A percentile compares a stretch with the other conserved stretches of the same genome.
These are phyloP conservation scores for Dimargaris xerosporica DNA, from an alignment of 192 early-diverging fungal species.

Conservation along the genomic window DNA sequence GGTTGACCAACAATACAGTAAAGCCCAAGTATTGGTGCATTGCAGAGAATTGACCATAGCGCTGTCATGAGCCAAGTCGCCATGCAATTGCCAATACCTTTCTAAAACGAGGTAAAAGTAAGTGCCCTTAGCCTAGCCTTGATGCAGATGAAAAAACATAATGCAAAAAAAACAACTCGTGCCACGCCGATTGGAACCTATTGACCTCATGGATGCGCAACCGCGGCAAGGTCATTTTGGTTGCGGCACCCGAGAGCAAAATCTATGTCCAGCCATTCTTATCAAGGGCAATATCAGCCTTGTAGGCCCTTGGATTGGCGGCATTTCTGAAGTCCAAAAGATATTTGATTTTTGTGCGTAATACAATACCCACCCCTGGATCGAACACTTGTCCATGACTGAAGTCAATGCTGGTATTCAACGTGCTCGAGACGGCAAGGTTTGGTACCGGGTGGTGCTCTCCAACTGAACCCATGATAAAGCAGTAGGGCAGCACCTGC, in stretches of 20 bases:
- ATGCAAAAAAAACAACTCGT: no score
- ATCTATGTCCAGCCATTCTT: slow-evolving; percentile 26
- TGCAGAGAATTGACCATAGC: no score
- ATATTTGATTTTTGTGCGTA: slow-evolving; percentile 54
- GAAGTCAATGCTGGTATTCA: slow-evolving; percentile 42
- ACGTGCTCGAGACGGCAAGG: slow-evolving; percentile 33
- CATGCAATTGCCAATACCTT: no score
- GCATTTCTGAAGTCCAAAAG: slow-evolving; percentile 34
- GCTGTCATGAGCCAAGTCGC: no score
- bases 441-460: slow-evolving; percentile 53
- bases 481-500: no score
- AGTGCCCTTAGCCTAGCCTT: no score
- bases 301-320: slow-evolving; percentile 51
- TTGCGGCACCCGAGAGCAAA: slow-evolving; percentile 29
- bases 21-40: no score
- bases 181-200: slow-evolving; percentile 19
- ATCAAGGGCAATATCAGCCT: slow-evolving; percentile 27
- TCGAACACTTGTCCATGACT: slow-evolving; percentile 45
- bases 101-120: no score
- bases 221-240: slow-evolving; percentile 30
- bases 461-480: slow-evolving; percentile 18
- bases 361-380: slow-evolving; percentile 43
- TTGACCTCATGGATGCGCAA: slow-evolving; percentile 25
- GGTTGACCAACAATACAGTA: no score
- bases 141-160: no score